Evolutionary conservation across 2,329 filamentous ascomycete species (phyloP).

Genomic region (Myriosclerotinia scirpicola): DNA sequence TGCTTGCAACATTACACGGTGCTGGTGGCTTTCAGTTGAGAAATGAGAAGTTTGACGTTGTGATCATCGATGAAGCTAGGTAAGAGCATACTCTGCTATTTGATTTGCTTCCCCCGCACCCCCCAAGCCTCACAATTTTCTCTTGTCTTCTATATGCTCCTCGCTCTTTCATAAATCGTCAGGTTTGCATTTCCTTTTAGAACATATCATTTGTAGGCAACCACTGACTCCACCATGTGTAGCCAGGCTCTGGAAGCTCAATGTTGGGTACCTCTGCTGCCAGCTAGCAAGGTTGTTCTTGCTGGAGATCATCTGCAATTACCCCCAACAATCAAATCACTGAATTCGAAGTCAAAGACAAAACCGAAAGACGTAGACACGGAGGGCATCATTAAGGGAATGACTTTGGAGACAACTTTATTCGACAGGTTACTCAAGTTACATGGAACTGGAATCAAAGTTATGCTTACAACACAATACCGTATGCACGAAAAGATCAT

Average conservation of each 20-base stretch:
- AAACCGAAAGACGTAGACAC: constrained; percentile 43
- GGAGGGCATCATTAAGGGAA: constrained; percentile 48
- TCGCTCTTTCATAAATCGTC: neutral
- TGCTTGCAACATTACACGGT: constrained; percentile 89
- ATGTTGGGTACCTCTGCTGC: constrained; percentile 89
- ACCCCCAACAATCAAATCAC: constrained; percentile 89
- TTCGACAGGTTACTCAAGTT: constrained; percentile 85
- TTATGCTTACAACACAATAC: constrained; percentile 96
- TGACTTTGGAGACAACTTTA: constrained; percentile 80
- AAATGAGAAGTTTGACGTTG: constrained; percentile 82
- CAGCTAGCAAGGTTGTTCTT: constrained; percentile 79
- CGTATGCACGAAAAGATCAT: constrained; percentile 97
- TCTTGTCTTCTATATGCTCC: neutral
- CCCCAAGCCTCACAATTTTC: neutral
- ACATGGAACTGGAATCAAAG: constrained; percentile 81
- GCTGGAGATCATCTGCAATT: constrained; percentile 94
- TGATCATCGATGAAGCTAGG: constrained; percentile 90
- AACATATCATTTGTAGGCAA: neutral
- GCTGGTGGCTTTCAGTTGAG: constrained; percentile 82
- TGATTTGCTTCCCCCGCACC: no score
- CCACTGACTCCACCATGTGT: neutral
- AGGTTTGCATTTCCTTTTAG: neutral
- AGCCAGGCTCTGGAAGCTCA: constrained; percentile 91
- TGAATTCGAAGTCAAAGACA: constrained; percentile 51
- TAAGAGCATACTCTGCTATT: neutral